Evolutionary conservation across 805 yeast species (phyloP).

Genomic region (Candida ipomoeae): DNA sequence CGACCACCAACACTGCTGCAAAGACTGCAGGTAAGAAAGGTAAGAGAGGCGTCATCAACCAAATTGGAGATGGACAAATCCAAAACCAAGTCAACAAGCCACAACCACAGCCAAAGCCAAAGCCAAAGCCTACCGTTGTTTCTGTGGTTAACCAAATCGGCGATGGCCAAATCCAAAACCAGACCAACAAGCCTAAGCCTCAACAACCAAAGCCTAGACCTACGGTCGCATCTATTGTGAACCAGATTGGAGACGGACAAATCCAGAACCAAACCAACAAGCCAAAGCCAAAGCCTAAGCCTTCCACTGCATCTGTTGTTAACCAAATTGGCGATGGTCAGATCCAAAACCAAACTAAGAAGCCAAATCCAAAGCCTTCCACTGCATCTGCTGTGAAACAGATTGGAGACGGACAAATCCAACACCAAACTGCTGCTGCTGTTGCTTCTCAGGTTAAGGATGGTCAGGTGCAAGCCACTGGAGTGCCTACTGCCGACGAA

Average conservation of each 20-base stretch:
- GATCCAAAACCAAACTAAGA: conserved; percentile 41
- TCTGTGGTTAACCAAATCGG: conserved; percentile 44
- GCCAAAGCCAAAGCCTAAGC: conserved; percentile 6
- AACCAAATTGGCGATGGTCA: conserved; percentile 47
- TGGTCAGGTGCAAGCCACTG: conserved; percentile 29
- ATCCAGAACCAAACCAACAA: conserved; percentile 13
- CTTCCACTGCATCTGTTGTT: conserved; percentile 34
- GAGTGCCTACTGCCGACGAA: conserved; percentile 26
- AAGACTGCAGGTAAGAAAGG: conserved; percentile 3
- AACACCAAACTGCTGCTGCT: conserved; percentile 19
- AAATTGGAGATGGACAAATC: conserved; percentile 29
- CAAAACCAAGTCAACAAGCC: conserved; percentile 14
- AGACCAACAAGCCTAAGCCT: conserved; percentile 19
- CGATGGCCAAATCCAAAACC: conserved; percentile 10
- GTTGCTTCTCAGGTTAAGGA: conserved; percentile 25
- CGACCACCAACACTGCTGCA: too few species aligned
- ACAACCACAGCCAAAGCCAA: conserved; percentile 30
- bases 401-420: conserved; percentile 26
- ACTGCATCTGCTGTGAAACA: conserved; percentile 22
- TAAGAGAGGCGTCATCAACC: conserved; percentile 42
- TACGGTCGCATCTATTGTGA: conserved; percentile 11
- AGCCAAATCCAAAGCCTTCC: not conserved
- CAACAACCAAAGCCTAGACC: conserved; percentile 9
- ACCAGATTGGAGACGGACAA: conserved; percentile 18
- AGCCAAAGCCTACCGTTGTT: not conserved